These are phyloP conservation scores for Chaetomium globosum DNA, from an alignment of 2,329 filamentous ascomycete species.

Conservation along the genomic window DNA sequence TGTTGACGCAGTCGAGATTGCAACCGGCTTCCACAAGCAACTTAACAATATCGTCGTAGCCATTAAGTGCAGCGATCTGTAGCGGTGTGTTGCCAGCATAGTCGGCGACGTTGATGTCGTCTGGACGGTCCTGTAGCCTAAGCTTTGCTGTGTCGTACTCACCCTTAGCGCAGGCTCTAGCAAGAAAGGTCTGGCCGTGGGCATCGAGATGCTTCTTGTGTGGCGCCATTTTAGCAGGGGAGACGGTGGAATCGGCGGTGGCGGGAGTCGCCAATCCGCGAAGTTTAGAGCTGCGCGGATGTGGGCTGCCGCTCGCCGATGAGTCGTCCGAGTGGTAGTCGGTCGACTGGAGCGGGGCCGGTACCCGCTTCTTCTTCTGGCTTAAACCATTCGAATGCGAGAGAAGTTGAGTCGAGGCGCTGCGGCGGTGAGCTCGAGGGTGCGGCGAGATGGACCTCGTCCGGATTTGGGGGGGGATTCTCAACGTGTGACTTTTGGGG, in stretches of 20 bases:
- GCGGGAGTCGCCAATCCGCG: constrained; percentile 59
- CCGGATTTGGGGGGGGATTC: constrained; percentile 41
- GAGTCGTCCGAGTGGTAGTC: constrained; percentile 71
- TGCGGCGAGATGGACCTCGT: constrained; percentile 64
- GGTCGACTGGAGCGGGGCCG: constrained; percentile 62
- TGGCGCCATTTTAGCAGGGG: constrained; percentile 67
- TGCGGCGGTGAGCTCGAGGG: constrained; percentile 61
- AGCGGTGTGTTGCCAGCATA: constrained; percentile 96
- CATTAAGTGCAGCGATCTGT: constrained; percentile 88
- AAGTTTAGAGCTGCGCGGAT: constrained; percentile 60
- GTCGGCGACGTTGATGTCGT: constrained; percentile 86
- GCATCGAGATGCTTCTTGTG: constrained; percentile 89
- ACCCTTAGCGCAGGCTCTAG: constrained; percentile 85
- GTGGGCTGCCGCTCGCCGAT: constrained; percentile 62
- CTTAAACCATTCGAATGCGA: constrained; percentile 58
- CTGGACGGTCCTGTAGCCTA: constrained; percentile 74
- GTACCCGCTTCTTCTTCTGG: constrained; percentile 63
- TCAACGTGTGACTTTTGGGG: constrained; percentile 41
- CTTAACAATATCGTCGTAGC: constrained; percentile 82
- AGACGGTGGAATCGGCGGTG: constrained; percentile 62
- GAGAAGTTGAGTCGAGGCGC: constrained; percentile 64
- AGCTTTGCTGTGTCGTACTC: constrained; percentile 78
- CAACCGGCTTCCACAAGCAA: constrained; percentile 84
- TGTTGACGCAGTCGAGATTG: constrained; percentile 75
- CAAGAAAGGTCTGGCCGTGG: constrained; percentile 86